Percentiles rank a stretch among this genome's conserved stretches.
Evolutionary conservation across 768 basidiomycete genomes (phyloP).

Genomic region (Cubamyces sp.): DNA sequence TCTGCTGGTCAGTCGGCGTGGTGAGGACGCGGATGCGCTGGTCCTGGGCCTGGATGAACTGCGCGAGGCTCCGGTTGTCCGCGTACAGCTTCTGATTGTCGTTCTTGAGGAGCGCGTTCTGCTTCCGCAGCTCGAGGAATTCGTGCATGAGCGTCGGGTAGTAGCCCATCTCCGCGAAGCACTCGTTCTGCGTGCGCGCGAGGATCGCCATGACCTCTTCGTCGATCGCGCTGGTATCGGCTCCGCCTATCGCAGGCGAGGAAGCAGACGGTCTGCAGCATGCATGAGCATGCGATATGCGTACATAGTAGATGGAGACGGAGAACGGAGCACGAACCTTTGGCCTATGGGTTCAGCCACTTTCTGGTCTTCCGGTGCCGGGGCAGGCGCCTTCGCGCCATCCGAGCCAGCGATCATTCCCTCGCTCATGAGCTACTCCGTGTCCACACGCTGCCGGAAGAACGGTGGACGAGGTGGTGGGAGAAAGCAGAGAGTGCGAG

Average conservation of each 20-base stretch:
- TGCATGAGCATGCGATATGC: too few species aligned
- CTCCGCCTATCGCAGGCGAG: neutral
- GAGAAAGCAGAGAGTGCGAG: too few species aligned
- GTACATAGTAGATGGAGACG: too few species aligned
- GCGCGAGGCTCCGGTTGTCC: conserved; percentile 43
- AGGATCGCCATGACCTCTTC: conserved; percentile 20
- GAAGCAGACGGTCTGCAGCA: neutral
- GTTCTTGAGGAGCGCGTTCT: conserved; percentile 24
- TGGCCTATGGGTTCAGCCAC: too few species aligned
- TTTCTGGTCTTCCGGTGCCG: too few species aligned
- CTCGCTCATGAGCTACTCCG: too few species aligned
- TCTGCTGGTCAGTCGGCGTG: conserved; percentile 24
- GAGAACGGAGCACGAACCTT: too few species aligned
- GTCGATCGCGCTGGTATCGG: neutral
- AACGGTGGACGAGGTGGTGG: too few species aligned
- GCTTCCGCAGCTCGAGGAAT: conserved; percentile 39
- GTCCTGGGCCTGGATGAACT: conserved; percentile 36
- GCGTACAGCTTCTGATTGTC: conserved; percentile 41
- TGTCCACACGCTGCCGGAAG: too few species aligned
- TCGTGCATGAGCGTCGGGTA: conserved; percentile 45
- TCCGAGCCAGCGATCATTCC: too few species aligned
- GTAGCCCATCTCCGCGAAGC: conserved; percentile 41
- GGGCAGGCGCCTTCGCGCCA: too few species aligned
- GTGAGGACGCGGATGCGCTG: conserved; percentile 32
- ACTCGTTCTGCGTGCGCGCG: conserved; percentile 25